phyloP scores from a whole-genome alignment of 495 filamentous ascomycete species.

The Bryoglossum gracile region DNA sequence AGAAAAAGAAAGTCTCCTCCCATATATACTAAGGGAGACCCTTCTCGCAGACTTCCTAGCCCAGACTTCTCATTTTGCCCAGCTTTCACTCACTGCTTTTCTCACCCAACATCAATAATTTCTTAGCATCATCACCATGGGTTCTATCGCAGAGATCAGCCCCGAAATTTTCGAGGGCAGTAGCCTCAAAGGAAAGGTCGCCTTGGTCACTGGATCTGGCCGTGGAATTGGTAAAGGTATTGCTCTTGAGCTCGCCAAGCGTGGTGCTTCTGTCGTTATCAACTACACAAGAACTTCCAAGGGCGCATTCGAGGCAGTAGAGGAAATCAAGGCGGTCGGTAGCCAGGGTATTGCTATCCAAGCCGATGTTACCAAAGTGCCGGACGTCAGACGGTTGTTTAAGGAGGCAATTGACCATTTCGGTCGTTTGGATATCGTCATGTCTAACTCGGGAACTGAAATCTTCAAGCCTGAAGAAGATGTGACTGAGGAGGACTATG shows the following conservation, averaged over 20 bases:
- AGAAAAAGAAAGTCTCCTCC: background rate
- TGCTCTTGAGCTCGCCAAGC: constrained; percentile 66
- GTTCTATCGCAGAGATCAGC: constrained; percentile 1
- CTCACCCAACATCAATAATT: background rate
- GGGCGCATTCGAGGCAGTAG: constrained; percentile 56
- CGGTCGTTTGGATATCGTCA: constrained; percentile 68
- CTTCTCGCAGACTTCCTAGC: no score
- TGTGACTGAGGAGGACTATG: constrained; percentile 67
- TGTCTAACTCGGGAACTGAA: constrained; percentile 61
- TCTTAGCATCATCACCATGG: background rate
- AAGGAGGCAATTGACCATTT: constrained; percentile 56
- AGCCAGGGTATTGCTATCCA: constrained; percentile 61
- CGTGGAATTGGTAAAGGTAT: constrained; percentile 71
- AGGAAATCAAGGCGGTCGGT: constrained; percentile 48
- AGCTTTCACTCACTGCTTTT: background rate
- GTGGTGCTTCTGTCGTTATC: constrained; percentile 64
- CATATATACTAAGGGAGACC: background rate
- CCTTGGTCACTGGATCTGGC: constrained; percentile 64
- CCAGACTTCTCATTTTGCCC: background rate
- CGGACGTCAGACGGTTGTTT: constrained; percentile 58
- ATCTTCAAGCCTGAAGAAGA: constrained; percentile 57
- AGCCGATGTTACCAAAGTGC: constrained; percentile 63
- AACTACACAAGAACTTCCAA: constrained; percentile 64
- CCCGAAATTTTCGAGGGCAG: background rate
- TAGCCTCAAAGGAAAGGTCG: constrained; percentile 42